Evolutionary conservation across 2,329 filamentous ascomycete genomes (phyloP), one percentile per base, ranked within the genome.

Genomic region (Neofusicoccum cordaticola): DNA sequence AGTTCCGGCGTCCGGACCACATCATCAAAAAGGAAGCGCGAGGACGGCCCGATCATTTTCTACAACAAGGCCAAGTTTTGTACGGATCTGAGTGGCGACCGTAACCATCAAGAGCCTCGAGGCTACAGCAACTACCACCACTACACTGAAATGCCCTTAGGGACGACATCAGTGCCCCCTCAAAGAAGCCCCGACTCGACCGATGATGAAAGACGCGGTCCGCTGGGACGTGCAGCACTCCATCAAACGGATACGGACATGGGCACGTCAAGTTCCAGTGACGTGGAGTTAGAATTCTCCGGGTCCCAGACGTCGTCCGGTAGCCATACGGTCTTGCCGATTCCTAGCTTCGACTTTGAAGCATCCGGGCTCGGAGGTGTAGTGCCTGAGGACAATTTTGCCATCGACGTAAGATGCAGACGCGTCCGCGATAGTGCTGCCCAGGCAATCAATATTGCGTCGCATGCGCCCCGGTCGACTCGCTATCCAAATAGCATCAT

Each of bases 1-100:
- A 70, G 85, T 80, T 68, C 85, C 73, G 68, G 81, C 72, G 52
- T 83, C 76, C 64, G 78, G 71, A 74, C 82, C 71, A 71, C 81
- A 39, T 78, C 67, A 1, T 72, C 74, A 0, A 83, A 79, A 68
- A 86, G 84, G 73, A 84, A 84, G 31, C 83, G 81, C 0, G 83
- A 87, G 12, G 87, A 90, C 65, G 92, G 91, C 8, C 88, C 90
- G 1, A 90, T 96, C 68, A 92, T 94, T 17, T 96, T 93, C 72
- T 96, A 94, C 74, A 64, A 58, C 52, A 90, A 90, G 31, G 89
- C 90, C 1, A 86, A 86, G 0, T 96, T 95, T 74, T 95, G 88
- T 74, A 93, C 88, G 1, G 92, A 96, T 73, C 78, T 95, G 3
- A 91, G 88, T 15, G 88, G 89, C 1, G 89, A 93, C 69, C 80